These are phyloP conservation scores for Hansenula sp. DNA, from an alignment of 1,139 yeast genomes.

Conservation along the genomic window DNA sequence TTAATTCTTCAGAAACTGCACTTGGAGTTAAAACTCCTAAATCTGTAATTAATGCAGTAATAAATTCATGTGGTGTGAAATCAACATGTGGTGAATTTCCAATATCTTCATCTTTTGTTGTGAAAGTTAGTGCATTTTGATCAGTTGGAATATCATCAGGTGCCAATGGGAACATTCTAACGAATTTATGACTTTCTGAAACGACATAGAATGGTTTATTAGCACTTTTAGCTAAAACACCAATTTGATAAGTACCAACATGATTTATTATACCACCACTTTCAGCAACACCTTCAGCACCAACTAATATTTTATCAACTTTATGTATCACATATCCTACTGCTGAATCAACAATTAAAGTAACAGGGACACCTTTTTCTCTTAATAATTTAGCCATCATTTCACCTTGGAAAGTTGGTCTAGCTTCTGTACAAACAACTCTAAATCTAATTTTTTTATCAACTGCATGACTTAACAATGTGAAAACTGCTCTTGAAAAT, in stretches of 20 bases:
- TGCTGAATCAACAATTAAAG: slow-evolving; percentile 86
- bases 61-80: slow-evolving; percentile 93
- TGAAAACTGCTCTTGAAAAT: slow-evolving; percentile 83
- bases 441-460: slow-evolving; percentile 73
- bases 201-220: slow-evolving; percentile 93
- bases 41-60: slow-evolving; percentile 94
- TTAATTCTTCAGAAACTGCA: slow-evolving; percentile 95
- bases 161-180: slow-evolving; percentile 89
- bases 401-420: slow-evolving; percentile 80
- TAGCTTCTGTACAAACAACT: slow-evolving; percentile 88
- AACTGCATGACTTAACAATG: slow-evolving; percentile 72
- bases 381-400: slow-evolving; percentile 68
- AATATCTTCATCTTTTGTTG: slow-evolving; percentile 33
- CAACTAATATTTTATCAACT: slow-evolving; percentile 90
- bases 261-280: slow-evolving; percentile 97
- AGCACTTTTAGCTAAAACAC: slow-evolving; percentile 85
- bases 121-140: slow-evolving; percentile 35
- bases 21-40: slow-evolving; percentile 95
- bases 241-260: slow-evolving; percentile 92
- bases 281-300: slow-evolving; percentile 99
- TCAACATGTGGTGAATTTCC: slow-evolving; percentile 57
- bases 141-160: slow-evolving; percentile 86
- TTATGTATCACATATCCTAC: slow-evolving; percentile 91
- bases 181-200: slow-evolving; percentile 94
- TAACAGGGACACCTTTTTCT: slow-evolving; percentile 83